Conservation (phyloP, 2,329 filamentous ascomycete genomes). For the Penicillium aurantiogriseum region DNA sequence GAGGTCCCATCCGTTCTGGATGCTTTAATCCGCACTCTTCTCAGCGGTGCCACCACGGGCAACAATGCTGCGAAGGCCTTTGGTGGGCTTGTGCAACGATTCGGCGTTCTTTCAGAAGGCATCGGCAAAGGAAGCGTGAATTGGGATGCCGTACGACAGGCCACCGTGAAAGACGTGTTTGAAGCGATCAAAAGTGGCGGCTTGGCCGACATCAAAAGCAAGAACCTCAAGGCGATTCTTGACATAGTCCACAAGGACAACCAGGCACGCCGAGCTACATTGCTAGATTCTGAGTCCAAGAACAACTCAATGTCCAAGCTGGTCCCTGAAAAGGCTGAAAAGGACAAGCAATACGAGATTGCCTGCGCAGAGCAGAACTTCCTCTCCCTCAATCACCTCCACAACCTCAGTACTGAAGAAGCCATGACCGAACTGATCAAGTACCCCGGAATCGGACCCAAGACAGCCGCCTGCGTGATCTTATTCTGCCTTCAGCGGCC, state of each 20-base stretch:
- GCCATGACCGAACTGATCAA: slow-evolving; percentile 58
- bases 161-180: slow-evolving; percentile 60
- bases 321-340: slow-evolving; percentile 40
- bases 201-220: slow-evolving; percentile 67
- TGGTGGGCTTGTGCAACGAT: slow-evolving; percentile 61
- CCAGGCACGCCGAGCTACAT: slow-evolving; percentile 53
- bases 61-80: slow-evolving; percentile 66
- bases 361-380: slow-evolving; percentile 57
- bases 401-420: slow-evolving; percentile 54
- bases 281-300: slow-evolving; percentile 47
- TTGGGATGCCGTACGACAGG: slow-evolving; percentile 68
- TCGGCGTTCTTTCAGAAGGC: slow-evolving; percentile 62
- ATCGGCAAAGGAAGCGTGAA: slow-evolving; percentile 70
- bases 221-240: slow-evolving; percentile 70
- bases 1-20: slow-evolving; percentile 66
- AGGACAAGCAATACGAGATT: slow-evolving; percentile 59
- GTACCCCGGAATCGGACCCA: slow-evolving; percentile 64
- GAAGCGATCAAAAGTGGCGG: slow-evolving; percentile 70
- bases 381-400: slow-evolving; percentile 64
- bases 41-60: slow-evolving; percentile 61
- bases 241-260: slow-evolving; percentile 71
- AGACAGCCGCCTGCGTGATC: slow-evolving; percentile 64
- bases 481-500: slow-evolving; percentile 64
- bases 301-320: slow-evolving; percentile 20
- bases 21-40: slow-evolving; percentile 60